Base-by-base conservation (phyloP, 1,139 yeast species). In the Kodamaea fungicola region DNA sequence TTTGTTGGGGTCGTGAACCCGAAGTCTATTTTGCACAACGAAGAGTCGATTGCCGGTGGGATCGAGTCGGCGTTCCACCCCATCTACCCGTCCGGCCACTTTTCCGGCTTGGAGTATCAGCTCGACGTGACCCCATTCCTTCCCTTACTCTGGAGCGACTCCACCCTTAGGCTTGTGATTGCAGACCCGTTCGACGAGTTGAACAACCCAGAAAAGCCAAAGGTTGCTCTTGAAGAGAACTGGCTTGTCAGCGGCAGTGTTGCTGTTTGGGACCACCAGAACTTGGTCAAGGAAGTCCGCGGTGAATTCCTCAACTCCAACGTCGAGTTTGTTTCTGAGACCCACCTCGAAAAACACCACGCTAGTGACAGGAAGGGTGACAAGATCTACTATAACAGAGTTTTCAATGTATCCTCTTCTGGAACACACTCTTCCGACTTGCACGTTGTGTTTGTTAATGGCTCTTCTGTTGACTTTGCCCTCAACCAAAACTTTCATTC, bases 61-160 rank as follows among this genome's bases (percentile, higher is more conserved):
- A 33, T 35, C 10, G 28, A 27, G 24, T 39, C 30, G 7, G 48
- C 45, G 32, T 59, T 56, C 52, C 36, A 42, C 22, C 64, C 64
- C 10, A 43, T 59, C 21, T 62, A 51, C 31, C 57, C 57, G 19
- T 38, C 45, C 31, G 60, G 60, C 27, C 41, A 57, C 22, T 57
- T 56, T 40, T 46, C 49, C 35, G 62, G 62, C 4, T 49, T 57
- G 34, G 38, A 47, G 22, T 59, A 57, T 37, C 61, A 58, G 33
- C 29, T 59, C 26, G 62, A 60, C 38, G 54, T 60, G 41, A 42
- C 55, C n/a, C 42, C 54, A 9, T 46, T 59, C 28, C 51, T 60
- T 38, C 64, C 64, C 6, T 45, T 55, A 22, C 51, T 60, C 33
- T 59, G 76, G 61, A 27, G 40, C 32, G 49, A 38, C 23, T 46